These are phyloP conservation scores for Lipomyces mesembrius DNA, from an alignment of 805 yeast genomes.

Conservation along the genomic window DNA sequence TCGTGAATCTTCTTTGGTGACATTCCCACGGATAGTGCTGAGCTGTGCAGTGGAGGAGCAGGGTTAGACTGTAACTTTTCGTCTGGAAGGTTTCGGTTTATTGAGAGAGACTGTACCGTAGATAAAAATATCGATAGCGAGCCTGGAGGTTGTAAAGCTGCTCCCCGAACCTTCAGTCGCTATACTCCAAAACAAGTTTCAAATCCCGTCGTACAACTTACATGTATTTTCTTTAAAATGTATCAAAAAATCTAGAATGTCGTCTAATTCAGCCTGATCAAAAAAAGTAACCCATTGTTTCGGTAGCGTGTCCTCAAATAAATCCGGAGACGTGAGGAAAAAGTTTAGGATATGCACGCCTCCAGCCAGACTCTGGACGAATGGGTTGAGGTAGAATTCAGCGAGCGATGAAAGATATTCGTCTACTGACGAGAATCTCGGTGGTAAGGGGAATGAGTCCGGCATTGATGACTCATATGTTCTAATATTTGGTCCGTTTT, in stretches of 20 bases:
- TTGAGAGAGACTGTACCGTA: constrained; percentile 17
- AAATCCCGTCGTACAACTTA: background rate
- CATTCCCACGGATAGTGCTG: constrained; percentile 37
- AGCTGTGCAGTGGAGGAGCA: constrained; percentile 9
- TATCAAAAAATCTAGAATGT: constrained; percentile 25
- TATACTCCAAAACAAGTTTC: background rate
- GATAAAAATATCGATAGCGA: constrained; percentile 24
- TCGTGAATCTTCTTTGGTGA: constrained; percentile 38
- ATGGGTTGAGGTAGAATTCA: constrained; percentile 27
- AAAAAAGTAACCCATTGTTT: constrained; percentile 32
- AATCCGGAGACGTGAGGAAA: constrained; percentile 25
- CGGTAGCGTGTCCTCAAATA: constrained; percentile 24
- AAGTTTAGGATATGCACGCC: constrained; percentile 35
- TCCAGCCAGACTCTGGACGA: constrained; percentile 33
- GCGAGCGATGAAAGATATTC: constrained; percentile 24
- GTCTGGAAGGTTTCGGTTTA: constrained; percentile 21
- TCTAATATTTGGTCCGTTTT: background rate
- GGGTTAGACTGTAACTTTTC: background rate
- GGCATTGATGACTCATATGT: background rate
- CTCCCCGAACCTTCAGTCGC: background rate
- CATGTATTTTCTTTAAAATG: constrained; percentile 4
- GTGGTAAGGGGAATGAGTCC: constrained; percentile 32
- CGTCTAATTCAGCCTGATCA: constrained; percentile 24
- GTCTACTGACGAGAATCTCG: constrained; percentile 24
- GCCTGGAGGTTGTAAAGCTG: constrained; percentile 17